Conservation (phyloP, 495 filamentous ascomycete genomes). For the Penicillium salamii region DNA sequence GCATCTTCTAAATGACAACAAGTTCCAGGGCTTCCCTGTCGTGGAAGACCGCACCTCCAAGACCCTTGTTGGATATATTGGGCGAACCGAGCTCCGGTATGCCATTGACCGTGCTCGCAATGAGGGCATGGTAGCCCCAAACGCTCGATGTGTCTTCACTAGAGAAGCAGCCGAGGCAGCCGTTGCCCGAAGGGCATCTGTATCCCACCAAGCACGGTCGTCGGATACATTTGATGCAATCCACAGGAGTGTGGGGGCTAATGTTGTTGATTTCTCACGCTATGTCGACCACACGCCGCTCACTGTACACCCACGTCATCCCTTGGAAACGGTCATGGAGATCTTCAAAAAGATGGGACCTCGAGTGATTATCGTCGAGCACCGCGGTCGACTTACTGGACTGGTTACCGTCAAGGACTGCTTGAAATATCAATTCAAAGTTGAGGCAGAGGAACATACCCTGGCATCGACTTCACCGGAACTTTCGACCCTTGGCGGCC, state of each 20-base stretch:
- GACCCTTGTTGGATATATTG: slow-evolving; percentile 86
- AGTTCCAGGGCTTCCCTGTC: slow-evolving; percentile 93
- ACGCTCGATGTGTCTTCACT: slow-evolving; percentile 75
- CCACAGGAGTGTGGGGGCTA: slow-evolving; percentile 51
- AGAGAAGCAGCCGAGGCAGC: slow-evolving; percentile 51
- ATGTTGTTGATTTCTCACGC: slow-evolving; percentile 76
- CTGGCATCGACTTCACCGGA: slow-evolving; percentile 47
- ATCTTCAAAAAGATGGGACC: slow-evolving; percentile 98
- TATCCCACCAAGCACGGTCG: slow-evolving; percentile 27
- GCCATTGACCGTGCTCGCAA: slow-evolving; percentile 83
- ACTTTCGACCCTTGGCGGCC: slow-evolving; percentile 31
- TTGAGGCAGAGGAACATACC: slow-evolving; percentile 83
- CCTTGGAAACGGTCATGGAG: slow-evolving; percentile 97
- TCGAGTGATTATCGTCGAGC: slow-evolving; percentile 88
- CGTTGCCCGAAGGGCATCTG: slow-evolving; percentile 33
- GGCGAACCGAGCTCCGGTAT: slow-evolving; percentile 88
- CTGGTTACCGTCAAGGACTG: slow-evolving; percentile 97
- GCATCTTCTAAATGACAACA: slow-evolving; percentile 70
- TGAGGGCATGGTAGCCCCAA: slow-evolving; percentile 65
- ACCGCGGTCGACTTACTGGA: slow-evolving; percentile 76
- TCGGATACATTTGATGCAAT: slow-evolving; percentile 66
- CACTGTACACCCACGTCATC: slow-evolving; percentile 85
- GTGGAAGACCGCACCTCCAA: slow-evolving; percentile 71
- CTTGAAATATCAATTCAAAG: slow-evolving; percentile 95
- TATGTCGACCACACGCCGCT: slow-evolving; percentile 91